Percentiles rank a stretch among this genome's conserved stretches.
Evolutionary conservation across 129 eudicot genomes (phyloP).

Genomic region (Arctium lappa): DNA sequence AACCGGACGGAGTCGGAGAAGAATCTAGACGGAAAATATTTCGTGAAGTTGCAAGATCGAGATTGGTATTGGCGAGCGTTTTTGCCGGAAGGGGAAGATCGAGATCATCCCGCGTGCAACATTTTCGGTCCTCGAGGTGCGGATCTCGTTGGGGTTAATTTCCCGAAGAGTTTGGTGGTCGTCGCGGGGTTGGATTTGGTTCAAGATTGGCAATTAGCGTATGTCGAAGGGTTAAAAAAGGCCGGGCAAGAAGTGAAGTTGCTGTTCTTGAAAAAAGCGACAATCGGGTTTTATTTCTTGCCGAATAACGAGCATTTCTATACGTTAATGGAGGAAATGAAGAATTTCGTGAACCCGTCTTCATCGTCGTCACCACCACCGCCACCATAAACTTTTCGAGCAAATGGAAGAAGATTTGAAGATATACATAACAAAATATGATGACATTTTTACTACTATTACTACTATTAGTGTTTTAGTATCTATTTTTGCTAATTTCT

Average conservation of each 20-base stretch:
- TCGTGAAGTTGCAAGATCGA: constrained; percentile 74
- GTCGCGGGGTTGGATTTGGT: constrained; percentile 69
- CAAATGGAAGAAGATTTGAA: neutral
- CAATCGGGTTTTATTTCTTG: constrained; percentile 76
- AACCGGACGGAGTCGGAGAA: constrained; percentile 68
- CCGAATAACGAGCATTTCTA: constrained; percentile 62
- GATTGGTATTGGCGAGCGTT: constrained; percentile 98
- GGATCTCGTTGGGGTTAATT: constrained; percentile 35
- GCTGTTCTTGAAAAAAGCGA: constrained; percentile 48
- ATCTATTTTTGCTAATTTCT: constrained; percentile 7
- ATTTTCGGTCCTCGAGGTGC: constrained; percentile 75
- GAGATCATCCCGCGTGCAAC: constrained; percentile 97
- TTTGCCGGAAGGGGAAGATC: constrained; percentile 79
- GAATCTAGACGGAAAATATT: constrained; percentile 74
- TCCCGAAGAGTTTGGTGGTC: constrained; percentile 50
- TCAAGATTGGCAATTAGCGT: constrained; percentile 68
- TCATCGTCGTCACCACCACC: neutral
- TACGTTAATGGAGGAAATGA: constrained; percentile 59
- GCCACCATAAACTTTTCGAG: neutral
- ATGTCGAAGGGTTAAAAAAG: constrained; percentile 47
- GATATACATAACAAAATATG: constrained; percentile 35
- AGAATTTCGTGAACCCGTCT: constrained; percentile 37
- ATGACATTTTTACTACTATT: constrained; percentile 31
- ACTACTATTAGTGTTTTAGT: neutral
- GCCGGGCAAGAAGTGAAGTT: constrained; percentile 54